These are phyloP conservation scores for Eutrema heterophyllum DNA, from an alignment of 345 rosid species.

Conservation along the genomic window DNA sequence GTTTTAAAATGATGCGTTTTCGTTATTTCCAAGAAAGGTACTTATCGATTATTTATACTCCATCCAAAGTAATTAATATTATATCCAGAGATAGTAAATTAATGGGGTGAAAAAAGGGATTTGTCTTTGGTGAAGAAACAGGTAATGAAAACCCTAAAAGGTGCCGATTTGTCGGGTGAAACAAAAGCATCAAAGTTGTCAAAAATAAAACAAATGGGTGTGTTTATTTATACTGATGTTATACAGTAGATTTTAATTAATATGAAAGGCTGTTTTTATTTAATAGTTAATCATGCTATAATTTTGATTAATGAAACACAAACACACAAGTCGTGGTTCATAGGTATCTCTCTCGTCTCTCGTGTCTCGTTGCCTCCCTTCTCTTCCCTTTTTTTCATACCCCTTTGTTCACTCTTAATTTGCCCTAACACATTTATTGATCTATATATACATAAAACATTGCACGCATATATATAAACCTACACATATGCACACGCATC, in stretches of 20 bases:
- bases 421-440: constrained; percentile 26
- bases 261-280: not conserved
- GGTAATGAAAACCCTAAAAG: constrained; percentile 38
- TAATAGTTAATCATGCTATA: not conserved
- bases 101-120: constrained; percentile 25
- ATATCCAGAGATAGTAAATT: constrained; percentile 7
- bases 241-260: not conserved
- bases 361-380: constrained; percentile 27
- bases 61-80: not conserved
- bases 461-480: constrained; percentile 14
- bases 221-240: constrained; percentile 34
- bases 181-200: constrained; percentile 40
- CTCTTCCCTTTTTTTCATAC: constrained; percentile 22
- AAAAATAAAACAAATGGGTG: constrained; percentile 35
- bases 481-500: not conserved
- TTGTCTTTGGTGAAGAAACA: constrained; percentile 37
- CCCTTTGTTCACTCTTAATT: constrained; percentile 27
- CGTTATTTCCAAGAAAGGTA: constrained; percentile 32
- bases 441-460: not conserved
- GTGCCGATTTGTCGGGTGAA: constrained; percentile 39
- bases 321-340: constrained; percentile 15
- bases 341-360: constrained; percentile 32
- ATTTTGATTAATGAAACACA: not conserved
- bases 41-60: constrained; percentile 8
- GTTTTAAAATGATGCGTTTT: constrained; percentile 28